Conservation (phyloP, 2,329 filamentous ascomycete genomes). For the Pyrenophora graminea region DNA sequence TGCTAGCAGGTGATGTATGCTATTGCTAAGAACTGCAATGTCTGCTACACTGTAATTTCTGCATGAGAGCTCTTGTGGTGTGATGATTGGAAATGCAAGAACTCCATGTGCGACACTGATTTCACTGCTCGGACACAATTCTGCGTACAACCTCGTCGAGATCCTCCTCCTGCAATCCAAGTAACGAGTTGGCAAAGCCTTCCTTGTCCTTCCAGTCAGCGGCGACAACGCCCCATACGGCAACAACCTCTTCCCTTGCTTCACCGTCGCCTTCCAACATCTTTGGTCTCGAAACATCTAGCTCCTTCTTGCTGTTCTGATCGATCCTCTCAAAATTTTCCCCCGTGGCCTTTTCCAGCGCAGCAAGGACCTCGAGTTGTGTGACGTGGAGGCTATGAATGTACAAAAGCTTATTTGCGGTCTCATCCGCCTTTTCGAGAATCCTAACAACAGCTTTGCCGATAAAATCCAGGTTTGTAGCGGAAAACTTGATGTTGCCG, state of each 20-base stretch:
- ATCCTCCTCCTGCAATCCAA: slow-evolving; percentile 40
- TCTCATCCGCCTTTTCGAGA: slow-evolving; percentile 52
- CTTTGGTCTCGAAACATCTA: slow-evolving; percentile 32
- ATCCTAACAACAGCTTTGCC: slow-evolving; percentile 59
- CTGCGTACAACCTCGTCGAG: slow-evolving; percentile 35
- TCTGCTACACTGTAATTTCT: too few species aligned
- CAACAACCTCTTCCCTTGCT: slow-evolving; percentile 40
- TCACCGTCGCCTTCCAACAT: slow-evolving; percentile 41
- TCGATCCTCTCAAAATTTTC: slow-evolving; percentile 55
- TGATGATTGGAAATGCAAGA: too few species aligned
- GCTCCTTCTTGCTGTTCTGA: slow-evolving; percentile 41
- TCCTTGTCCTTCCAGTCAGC: slow-evolving; percentile 40
- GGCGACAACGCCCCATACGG: slow-evolving; percentile 41
- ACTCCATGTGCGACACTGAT: too few species aligned
- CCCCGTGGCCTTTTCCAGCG: slow-evolving; percentile 59
- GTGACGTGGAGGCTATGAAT: slow-evolving; percentile 62
- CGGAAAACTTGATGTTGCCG: slow-evolving; percentile 59
- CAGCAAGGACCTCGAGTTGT: slow-evolving; percentile 62
- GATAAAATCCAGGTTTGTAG: slow-evolving; percentile 58
- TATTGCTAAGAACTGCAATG: too few species aligned
- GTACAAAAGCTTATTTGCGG: slow-evolving; percentile 62
- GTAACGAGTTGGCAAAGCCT: slow-evolving; percentile 38
- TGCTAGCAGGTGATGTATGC: too few species aligned
- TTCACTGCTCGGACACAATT: slow-evolving; percentile 24
- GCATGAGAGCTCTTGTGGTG: too few species aligned